These are phyloP conservation scores for Clarkia xantiana DNA, from an alignment of 345 rosid species.

Conservation along the genomic window DNA sequence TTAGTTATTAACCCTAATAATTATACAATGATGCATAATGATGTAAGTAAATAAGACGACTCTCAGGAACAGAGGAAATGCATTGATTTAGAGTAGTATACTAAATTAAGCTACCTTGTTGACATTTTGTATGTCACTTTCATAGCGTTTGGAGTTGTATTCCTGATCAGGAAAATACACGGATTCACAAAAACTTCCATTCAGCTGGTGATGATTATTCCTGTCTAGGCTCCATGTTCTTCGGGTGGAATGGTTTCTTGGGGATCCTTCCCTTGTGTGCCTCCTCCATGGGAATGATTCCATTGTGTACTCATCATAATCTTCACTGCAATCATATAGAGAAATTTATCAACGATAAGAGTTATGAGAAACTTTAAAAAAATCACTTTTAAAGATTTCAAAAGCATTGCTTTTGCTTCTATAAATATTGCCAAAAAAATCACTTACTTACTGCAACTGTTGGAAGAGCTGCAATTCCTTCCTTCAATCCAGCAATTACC, in stretches of 20 bases:
- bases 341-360: no score
- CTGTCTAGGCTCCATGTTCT: slow-evolving; percentile 31
- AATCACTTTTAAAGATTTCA: neutral
- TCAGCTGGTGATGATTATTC: slow-evolving; percentile 15
- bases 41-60: no score
- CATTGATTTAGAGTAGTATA: no score
- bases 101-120: slow-evolving; percentile 40
- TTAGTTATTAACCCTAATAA: no score
- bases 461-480: slow-evolving; percentile 72
- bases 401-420: neutral
- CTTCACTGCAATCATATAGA: slow-evolving; percentile 39
- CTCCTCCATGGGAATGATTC: slow-evolving; percentile 75
- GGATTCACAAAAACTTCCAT: slow-evolving; percentile 28
- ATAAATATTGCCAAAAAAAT: no score
- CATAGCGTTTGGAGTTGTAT: slow-evolving; percentile 27
- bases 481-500: slow-evolving; percentile 77
- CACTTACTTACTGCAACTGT: slow-evolving; percentile 34
- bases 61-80: no score
- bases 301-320: slow-evolving; percentile 29
- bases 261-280: slow-evolving; percentile 37
- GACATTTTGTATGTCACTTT: slow-evolving; percentile 17
- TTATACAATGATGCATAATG: no score
- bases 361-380: neutral
- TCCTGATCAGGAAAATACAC: slow-evolving; percentile 31
- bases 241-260: slow-evolving; percentile 25